A percentile compares a stretch with the other conserved stretches of the same genome.
Evolutionary conservation across 768 basidiomycete genomes (phyloP).

Genomic region (Kwoniella sp.): DNA sequence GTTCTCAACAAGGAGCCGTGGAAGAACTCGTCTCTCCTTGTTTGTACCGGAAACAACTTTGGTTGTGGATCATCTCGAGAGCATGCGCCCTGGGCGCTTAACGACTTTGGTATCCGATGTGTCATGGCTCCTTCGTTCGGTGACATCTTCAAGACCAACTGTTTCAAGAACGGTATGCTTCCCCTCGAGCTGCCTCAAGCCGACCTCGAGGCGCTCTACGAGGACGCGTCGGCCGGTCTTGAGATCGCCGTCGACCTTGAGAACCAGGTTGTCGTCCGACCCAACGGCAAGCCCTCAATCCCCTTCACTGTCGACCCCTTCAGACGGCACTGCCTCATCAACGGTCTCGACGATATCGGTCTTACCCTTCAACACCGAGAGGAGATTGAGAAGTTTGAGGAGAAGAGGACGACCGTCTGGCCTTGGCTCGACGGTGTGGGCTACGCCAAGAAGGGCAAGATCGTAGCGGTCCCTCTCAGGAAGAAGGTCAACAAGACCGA

Average conservation of each 20-base stretch:
- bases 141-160: conserved; percentile 79
- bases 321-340: conserved; percentile 88
- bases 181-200: conserved; percentile 72
- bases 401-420: conserved; percentile 74
- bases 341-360: conserved; percentile 95
- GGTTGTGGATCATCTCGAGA: conserved; percentile 88
- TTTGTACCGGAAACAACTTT: conserved; percentile 85
- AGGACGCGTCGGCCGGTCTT: conserved; percentile 73
- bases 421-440: conserved; percentile 97
- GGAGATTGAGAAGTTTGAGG: conserved; percentile 78
- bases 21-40: conserved; percentile 72
- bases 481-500: conserved; percentile 50
- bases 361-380: conserved; percentile 80
- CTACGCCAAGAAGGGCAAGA: conserved; percentile 67
- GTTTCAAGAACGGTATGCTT: conserved; percentile 93
- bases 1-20: conserved; percentile 80
- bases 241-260: conserved; percentile 84
- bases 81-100: conserved; percentile 73
- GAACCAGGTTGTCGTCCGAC: conserved; percentile 70
- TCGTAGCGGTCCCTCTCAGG: conserved; percentile 49
- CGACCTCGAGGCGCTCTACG: conserved; percentile 71
- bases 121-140: conserved; percentile 86
- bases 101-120: conserved; percentile 85
- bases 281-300: conserved; percentile 70
- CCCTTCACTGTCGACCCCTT: conserved; percentile 83